Base-by-base conservation (phyloP, 208 protist species). In the Acanthamoeba lenticulata region DNA sequence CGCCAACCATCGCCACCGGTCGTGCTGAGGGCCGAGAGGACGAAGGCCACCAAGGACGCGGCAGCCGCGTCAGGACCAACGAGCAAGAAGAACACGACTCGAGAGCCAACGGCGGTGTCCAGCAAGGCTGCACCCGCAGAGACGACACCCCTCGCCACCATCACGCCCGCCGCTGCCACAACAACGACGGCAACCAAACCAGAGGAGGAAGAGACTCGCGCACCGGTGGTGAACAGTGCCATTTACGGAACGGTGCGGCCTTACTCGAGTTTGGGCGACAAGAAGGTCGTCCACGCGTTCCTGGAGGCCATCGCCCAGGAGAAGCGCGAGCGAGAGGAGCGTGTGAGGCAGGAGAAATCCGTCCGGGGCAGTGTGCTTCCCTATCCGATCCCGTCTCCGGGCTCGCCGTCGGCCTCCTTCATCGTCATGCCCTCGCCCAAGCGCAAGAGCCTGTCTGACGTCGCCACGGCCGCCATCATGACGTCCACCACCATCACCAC, bases 231-330 rank as follows among this genome's bases (percentile, higher is more conserved):
- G 40, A 2, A 19, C 72, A n/a, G n/a, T 19, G 40, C 34, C 34
- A 38, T 32, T 5, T 83, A 38, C 42, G 72, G 49, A 27, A 83
- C 72, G 72, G 72, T 83, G 40, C 72, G 44, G 6, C 38, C 72
- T 3, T 83, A 83, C 40, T 83, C 72, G 72, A 83, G 72, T 38
- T 29, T 67, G 52, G 6, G n/a, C 6, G 83, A 90, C 1, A 67
- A 52, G 83, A 90, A 90, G 55, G 29, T 90, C 32, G 83, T 44
- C 7, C 45, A 90, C n/a, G 83, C 83, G 45, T 90, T 69, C 55
- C 29, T 90, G n/a, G 83, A 90, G 83, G 49, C 27, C 47, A 65
- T 90, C 17, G 42, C 83, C 27, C 17, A 90, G 49, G 21, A 90
- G 42, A 90, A 90, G 72, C 72, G 72, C 21, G 83, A 90, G 47